Evolutionary conservation across 2,329 filamentous ascomycete species (phyloP), one percentile per base, ranked within the genome.

Genomic region (Aspergillus sclerotialis): DNA sequence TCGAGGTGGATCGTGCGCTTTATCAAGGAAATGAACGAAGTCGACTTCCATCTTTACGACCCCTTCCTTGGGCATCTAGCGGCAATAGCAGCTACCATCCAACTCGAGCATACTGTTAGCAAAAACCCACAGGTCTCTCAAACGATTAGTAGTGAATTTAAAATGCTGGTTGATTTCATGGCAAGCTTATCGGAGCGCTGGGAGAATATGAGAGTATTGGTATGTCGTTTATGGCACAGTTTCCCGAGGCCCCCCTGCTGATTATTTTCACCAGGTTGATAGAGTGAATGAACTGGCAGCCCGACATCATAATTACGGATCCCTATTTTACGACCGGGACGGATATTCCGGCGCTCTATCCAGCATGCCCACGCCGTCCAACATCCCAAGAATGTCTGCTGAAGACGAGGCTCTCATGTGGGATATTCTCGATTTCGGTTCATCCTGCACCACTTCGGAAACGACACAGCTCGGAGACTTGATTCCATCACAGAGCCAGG

Each of bases 11-110:
- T 53, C 19, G 48, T 48, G 0, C 38, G 46, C 2, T 48, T 52
- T 12, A 40, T 51, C 13, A 40, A 32, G 17, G 48, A 52, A 30
- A 52, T 51, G 47, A 19, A 35, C 1, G 48, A 53, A 14, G 47
- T 42, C 4, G 41, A 44, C n/a, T 36, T 52, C n/a, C 37, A 21
- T 12, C 30, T 42, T 1, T 46, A 39, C 14, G 51, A 54, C 26
- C 51, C 51, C 1, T 54, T 53, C 21, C 37, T 54, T 10, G 50
- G 48, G 3, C 52, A 54, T 30, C 37, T 54, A 3, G 44, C 46
- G 21, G 50, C 50, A 3, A 49, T 54, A 15, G 51, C 50, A 7
- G 51, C 51, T 10, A 53, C 48, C 1, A 52, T 53, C 16, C 50
- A 54, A 16, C 39, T 54, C 2, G 51, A 54, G 27, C 46, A 54